Conservation (phyloP, 169 alveolate genomes). For the Cytauxzoon felis region DNA sequence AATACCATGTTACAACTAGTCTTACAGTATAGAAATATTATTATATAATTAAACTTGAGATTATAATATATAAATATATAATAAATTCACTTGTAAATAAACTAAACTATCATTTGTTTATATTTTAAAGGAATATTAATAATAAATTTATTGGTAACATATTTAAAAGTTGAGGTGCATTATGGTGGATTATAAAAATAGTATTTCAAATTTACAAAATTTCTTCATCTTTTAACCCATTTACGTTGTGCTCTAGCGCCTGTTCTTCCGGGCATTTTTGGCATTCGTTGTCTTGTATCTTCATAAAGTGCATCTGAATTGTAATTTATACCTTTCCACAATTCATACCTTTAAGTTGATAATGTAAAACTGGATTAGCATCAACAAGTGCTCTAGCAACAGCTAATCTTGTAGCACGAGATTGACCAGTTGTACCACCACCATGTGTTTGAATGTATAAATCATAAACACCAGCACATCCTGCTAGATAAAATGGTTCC, state of each 20-base stretch:
- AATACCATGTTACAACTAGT: too few relatives aligned
- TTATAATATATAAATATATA: too few relatives aligned
- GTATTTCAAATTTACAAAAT: not conserved
- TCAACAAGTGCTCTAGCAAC: slow-evolving; percentile 78
- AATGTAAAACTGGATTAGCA: slow-evolving; percentile 71
- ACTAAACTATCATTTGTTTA: not conserved
- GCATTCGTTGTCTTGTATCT: slow-evolving; percentile 79
- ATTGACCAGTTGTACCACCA: slow-evolving; percentile 82
- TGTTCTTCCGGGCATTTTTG: slow-evolving; percentile 84
- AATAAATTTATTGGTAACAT: not conserved
- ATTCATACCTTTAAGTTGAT: slow-evolving; percentile 57
- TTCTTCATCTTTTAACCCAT: slow-evolving; percentile 75
- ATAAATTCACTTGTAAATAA: too few relatives aligned
- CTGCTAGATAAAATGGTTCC: slow-evolving; percentile 76
- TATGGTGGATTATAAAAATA: not conserved
- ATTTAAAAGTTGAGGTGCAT: not conserved
- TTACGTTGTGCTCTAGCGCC: slow-evolving; percentile 77
- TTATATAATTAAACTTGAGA: too few relatives aligned
- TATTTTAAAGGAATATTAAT: not conserved
- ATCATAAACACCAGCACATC: slow-evolving; percentile 76
- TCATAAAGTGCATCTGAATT: slow-evolving; percentile 71
- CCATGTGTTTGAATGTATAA: slow-evolving; percentile 74
- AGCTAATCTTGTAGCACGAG: slow-evolving; percentile 79
- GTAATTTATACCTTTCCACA: not conserved
- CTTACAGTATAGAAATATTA: too few relatives aligned